Base-by-base conservation (phyloP, 768 basidiomycete species). In the Boletus fagicola region DNA sequence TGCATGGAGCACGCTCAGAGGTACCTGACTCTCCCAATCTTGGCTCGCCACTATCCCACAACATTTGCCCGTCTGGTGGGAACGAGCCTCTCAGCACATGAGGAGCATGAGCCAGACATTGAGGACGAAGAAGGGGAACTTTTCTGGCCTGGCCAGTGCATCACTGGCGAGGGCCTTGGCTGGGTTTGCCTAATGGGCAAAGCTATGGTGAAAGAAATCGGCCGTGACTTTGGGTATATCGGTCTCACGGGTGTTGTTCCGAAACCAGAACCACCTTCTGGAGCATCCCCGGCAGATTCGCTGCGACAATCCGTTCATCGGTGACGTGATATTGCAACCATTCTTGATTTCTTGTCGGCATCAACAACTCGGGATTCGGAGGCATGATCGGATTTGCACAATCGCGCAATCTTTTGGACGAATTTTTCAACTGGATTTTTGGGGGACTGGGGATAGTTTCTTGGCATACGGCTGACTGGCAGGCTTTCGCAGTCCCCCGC, bases 121-220 rank as follows among this genome's bases (percentile, higher is more conserved):
- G 90, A 92, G 68, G 90, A 92, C 63, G 87, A 90, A 61, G 90
- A 90, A 68, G 88, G 90, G 61, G 90, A 92, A 65, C 76, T 92
- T n/a, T 89, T 84, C 66, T 92, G 90, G 90, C 90, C 90, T 0
- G 85, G 85, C 43, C 86, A 89, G 64, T 77, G 81, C 36, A 76
- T 84, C 56, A 87, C 81, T 31, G 88, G 88, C 43, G 87, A 90
- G 69, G 90, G 90, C 49, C 77, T 92, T 31, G 90, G 86, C 22
- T 92, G 90, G 90, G 84, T 91, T n/a, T 92, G 90, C 70, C 76
- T 88, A 30, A 86, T 92, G 83, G 90, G 89, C 63, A 88, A 87
- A 68, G 86, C 89, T 40, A 92, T 92, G 90, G 83, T 92, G 66
- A 84, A 81, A 63, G 90, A 92, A 66, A 87, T 89, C 64, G 88